Conservation (phyloP, 2,329 filamentous ascomycete genomes). For the Chrysoporthe puriensis region DNA sequence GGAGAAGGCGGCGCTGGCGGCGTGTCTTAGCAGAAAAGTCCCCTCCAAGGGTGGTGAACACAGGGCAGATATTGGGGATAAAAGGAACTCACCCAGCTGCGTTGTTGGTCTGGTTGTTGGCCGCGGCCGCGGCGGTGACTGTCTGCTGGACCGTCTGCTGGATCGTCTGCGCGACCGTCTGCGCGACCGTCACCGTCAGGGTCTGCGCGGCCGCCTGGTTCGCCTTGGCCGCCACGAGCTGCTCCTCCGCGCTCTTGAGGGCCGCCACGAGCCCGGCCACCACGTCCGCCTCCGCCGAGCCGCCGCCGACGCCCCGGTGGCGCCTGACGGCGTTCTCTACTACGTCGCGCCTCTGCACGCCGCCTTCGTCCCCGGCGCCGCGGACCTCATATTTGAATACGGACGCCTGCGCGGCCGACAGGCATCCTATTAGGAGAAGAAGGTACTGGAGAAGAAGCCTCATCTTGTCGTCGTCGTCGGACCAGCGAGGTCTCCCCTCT, state of each 20-base stretch:
- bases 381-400: conserved; percentile 21
- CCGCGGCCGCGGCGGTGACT: not conserved
- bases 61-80: not conserved
- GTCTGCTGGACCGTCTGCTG: conserved; percentile 14
- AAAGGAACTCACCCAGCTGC: conserved; percentile 17
- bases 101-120: conserved; percentile 2
- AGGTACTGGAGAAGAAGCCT: conserved; percentile 16
- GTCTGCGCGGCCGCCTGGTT: conserved; percentile 18
- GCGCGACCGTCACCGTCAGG: conserved; percentile 6
- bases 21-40: not conserved
- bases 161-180: conserved; percentile 7
- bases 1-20: conserved; percentile 29
- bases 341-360: conserved; percentile 13
- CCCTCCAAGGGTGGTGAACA: not conserved
- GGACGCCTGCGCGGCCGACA: conserved; percentile 22
- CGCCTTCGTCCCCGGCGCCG: not conserved
- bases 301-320: not conserved
- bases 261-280: not conserved
- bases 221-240: not conserved
- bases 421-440: conserved; percentile 24
- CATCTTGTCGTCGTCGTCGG: conserved; percentile 25
- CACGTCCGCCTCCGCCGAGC: not conserved
- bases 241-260: not conserved
- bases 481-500: conserved; percentile 16
- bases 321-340: not conserved